Conservation (phyloP, 75 land plant genomes). For the Cunninghamia lanceolata region DNA sequence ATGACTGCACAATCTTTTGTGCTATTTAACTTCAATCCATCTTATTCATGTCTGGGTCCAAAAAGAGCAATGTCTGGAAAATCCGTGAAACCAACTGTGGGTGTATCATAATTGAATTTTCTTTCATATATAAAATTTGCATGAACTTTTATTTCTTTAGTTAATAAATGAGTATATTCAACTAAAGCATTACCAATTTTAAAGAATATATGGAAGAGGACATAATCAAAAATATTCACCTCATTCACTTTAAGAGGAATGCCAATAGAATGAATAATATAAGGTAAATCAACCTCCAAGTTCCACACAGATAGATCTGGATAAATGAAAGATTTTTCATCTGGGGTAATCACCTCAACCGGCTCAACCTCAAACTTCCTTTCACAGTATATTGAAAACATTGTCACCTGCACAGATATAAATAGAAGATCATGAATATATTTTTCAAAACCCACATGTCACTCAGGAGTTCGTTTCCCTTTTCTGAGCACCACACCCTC, state of each 20-base stretch:
- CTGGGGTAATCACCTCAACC: conserved; percentile 73
- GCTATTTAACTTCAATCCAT: neutral
- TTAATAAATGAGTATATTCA: conserved; percentile 5
- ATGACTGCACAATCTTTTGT: no score
- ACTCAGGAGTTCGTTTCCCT: neutral
- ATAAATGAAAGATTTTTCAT: conserved; percentile 55
- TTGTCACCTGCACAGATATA: conserved; percentile 67
- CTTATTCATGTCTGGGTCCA: neutral
- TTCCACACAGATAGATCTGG: conserved; percentile 80
- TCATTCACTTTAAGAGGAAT: conserved; percentile 43
- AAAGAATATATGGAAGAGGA: neutral
- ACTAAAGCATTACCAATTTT: neutral
- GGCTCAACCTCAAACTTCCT: conserved; percentile 90
- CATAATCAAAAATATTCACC: conserved; percentile 34
- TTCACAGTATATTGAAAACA: conserved; percentile 86
- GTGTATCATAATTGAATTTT: neutral
- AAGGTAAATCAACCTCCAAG: conserved; percentile 74
- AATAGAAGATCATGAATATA: neutral
- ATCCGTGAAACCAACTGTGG: neutral
- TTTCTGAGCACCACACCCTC: neutral
- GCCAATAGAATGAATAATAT: conserved; percentile 64
- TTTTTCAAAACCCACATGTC: neutral
- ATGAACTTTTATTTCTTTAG: neutral
- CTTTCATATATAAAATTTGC: neutral
- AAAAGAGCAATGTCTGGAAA: neutral